Conservation (phyloP, 2,329 filamentous ascomycete genomes). For the Clarireedia hainanense region DNA sequence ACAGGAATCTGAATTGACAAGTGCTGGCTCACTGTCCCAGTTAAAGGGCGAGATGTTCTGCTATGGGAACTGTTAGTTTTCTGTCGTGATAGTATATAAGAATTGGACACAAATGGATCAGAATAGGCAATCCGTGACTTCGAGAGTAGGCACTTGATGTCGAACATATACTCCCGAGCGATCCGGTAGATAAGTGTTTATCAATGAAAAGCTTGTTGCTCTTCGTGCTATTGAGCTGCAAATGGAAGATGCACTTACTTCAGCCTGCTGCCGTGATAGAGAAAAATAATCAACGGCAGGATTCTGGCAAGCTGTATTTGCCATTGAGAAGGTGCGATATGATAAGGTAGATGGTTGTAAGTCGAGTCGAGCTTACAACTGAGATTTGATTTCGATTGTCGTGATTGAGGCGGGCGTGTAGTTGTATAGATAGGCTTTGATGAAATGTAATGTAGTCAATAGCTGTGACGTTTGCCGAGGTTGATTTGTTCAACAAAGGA, state of each 20-base stretch:
- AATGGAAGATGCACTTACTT: slow-evolving; percentile 13
- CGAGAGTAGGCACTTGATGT: too few species aligned
- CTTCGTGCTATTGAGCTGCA: neutral
- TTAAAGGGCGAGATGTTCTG: slow-evolving; percentile 12
- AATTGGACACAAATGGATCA: neutral
- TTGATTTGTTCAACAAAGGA: slow-evolving; percentile 4
- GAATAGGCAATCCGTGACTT: neutral
- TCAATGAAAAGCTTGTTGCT: neutral
- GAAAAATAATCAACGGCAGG: slow-evolving; percentile 18
- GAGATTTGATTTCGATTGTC: neutral
- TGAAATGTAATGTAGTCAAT: neutral
- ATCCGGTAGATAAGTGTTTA: too few species aligned
- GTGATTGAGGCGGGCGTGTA: neutral
- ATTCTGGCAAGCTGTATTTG: slow-evolving; percentile 13
- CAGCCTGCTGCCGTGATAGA: slow-evolving; percentile 12
- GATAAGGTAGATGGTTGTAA: neutral
- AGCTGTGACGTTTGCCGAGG: slow-evolving; percentile 1
- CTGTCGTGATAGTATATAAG: neutral
- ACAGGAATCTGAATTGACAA: slow-evolving; percentile 21
- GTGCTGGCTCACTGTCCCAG: slow-evolving; percentile 20
- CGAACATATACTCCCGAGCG: too few species aligned
- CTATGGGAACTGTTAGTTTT: neutral
- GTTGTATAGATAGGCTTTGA: neutral
- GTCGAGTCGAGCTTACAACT: slow-evolving; percentile 8
- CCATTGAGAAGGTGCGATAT: slow-evolving; percentile 11